Evolutionary conservation across 805 yeast species (phyloP).

Genomic region (Hanseniaspora lindneri): DNA sequence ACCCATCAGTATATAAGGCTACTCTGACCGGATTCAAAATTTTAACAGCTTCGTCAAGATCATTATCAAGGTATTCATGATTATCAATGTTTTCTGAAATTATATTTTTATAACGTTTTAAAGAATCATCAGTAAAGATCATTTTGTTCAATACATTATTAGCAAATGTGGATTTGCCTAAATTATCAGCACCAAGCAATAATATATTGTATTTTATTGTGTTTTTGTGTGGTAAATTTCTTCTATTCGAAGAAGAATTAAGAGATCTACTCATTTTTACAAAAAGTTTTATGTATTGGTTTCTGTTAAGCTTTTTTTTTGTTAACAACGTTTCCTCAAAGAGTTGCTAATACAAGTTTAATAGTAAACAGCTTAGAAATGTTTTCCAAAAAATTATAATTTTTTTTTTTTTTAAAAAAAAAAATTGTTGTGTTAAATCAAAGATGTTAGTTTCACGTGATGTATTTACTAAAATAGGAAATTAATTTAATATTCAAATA

Average conservation of each 20-base stretch:
- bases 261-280: neutral
- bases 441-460: too few species aligned
- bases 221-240: conserved; percentile 36
- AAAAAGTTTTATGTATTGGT: too few species aligned
- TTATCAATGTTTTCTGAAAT: conserved; percentile 17
- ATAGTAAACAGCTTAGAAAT: too few species aligned
- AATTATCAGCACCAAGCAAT: conserved; percentile 62
- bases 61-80: conserved; percentile 26
- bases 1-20: conserved; percentile 45
- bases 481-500: too few species aligned
- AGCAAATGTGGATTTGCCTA: conserved; percentile 67
- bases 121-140: conserved; percentile 49
- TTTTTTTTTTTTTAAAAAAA: too few species aligned
- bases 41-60: conserved; percentile 20
- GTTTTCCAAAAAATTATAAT: too few species aligned
- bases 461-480: too few species aligned
- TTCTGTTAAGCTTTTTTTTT: too few species aligned
- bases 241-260: neutral
- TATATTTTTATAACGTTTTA: neutral
- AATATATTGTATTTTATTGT: conserved; percentile 64
- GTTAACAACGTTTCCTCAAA: too few species aligned
- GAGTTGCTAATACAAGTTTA: too few species aligned
- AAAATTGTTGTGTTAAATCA: too few species aligned
- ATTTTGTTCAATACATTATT: conserved; percentile 54
- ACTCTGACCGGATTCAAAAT: conserved; percentile 28